Evolutionary conservation across 495 filamentous ascomycete species (phyloP), one percentile per base, ranked within the genome.

Genomic region (Choiromyces venosus): DNA sequence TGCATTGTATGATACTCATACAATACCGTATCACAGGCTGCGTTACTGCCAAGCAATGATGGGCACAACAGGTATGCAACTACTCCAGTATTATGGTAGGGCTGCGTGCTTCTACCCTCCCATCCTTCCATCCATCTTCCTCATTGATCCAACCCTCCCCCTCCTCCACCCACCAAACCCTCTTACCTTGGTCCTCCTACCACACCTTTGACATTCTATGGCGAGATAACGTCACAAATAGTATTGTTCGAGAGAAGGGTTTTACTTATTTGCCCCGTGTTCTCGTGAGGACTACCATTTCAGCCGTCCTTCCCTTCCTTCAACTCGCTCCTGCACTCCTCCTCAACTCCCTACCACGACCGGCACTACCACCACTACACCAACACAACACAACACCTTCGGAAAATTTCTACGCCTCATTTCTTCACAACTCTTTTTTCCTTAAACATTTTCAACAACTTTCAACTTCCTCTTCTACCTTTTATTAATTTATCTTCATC

Each of bases 271-370:
- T 61, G 52, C 52, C 52, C 52, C 33, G 29, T 61, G 12, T 33
- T 61, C 46, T 10, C 46, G 4, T 29, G 52, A 61, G 25, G 25
- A 33, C 25, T 14, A 8, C 52, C 52, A 61, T 61, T 61, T 61
- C 52, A 61, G 52, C 52, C 25, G 52, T 33, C 52, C n/a, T n/a
- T n/a, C 52, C 46, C 25, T 61, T 61, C 52, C 52, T 61, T 61
- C 52, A 61, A 29, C 52, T 61, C n/a, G 46, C 25, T 33, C 25
- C 52, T n/a, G 3, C 52, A 16, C 18, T 33, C 52, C 42, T n/a
- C 42, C 52, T 61, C 18, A 29, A 29, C 52, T 29, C 10, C 12
- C 25, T 29, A 14, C 52, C 52, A 61, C 52, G 21, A 29, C n/a
- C 52, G 6, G 14, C 52, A 61, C 52, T 25, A 25, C 19, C 40